Base-by-base conservation (phyloP, 1,284 basidiomycete genomes). In the Acaromyces ingoldii region DNA sequence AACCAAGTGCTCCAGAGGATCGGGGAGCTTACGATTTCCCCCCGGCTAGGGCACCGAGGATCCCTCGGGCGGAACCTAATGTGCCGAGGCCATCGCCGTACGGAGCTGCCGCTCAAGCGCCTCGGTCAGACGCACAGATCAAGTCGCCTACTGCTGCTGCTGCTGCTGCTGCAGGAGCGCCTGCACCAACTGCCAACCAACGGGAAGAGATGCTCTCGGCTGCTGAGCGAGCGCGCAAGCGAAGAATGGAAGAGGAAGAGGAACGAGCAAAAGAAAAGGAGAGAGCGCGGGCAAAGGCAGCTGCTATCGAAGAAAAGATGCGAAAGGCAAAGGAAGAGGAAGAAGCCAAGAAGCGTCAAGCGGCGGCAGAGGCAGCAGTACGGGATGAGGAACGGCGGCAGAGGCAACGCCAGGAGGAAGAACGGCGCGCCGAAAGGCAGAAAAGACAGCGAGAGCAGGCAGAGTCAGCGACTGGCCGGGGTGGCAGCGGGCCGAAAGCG, bases 161-260 rank as follows among this genome's bases (percentile, higher is more conserved):
- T 26, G 21, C 17, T 10, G 25, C 48, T 15, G 36, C 19, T 15
- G 51, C 50, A 55, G 42, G 25, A 24, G 17, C 51, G 24, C 6
- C 55, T 9, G 19, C 28, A 15, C 2, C 48, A 28, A 21, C 49
- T 17, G 11, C 29, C 29, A 4, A 6, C 42, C 6, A 57, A 15
- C 52, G 26, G 19, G 11, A 29, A 21, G 72, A 74, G 43, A 65
- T 71, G 42, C 53, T 63, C 19, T 63, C 66, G 19, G 61, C 72
- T 30, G 67, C 68, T 4, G 72, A 74, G 49, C 60, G 72, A 13
- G 72, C 72, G 4, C 59, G 72, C 11, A 66, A 60, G 51, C 60
- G 72, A 25, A 62, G 70, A 15, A n/a, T n/a, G n/a, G 37, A 22
- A 29, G 42, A 45, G 22, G 42, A 45, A 29, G 42, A 22, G 13